Conservation (phyloP, 2,329 filamentous ascomycete genomes). For the Leptoxyphium fumago region DNA sequence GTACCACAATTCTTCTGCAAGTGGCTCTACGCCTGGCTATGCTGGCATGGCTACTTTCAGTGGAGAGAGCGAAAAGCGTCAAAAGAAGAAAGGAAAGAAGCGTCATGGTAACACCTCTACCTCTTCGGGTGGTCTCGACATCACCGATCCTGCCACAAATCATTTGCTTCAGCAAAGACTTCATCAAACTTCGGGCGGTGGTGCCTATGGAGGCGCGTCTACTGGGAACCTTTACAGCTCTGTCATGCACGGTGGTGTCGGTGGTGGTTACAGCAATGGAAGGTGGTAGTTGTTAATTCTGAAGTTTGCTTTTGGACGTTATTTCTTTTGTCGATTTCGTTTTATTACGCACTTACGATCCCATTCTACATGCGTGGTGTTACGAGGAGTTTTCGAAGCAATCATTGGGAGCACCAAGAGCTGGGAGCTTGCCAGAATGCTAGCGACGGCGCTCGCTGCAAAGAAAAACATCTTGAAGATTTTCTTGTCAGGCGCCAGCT, state of each 20-base stretch:
- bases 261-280: slow-evolving; percentile 7
- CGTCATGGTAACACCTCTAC: slow-evolving; percentile 99
- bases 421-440: not conserved
- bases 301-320: not conserved
- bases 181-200: slow-evolving; percentile 7
- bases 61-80: slow-evolving; percentile 36
- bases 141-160: slow-evolving; percentile 88
- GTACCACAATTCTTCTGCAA: not conserved
- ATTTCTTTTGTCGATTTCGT: no score
- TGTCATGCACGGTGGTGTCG: slow-evolving; percentile 17
- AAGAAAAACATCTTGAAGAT: no score
- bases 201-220: not conserved
- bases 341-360: no score
- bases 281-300: slow-evolving; percentile 9
- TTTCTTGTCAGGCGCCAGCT: not conserved
- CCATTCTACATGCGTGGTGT: not conserved
- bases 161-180: slow-evolving; percentile 10
- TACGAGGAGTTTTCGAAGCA: not conserved
- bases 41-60: slow-evolving; percentile 12
- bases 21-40: slow-evolving; percentile 3
- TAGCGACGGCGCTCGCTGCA: not conserved
- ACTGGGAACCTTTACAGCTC: slow-evolving; percentile 12
- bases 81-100: slow-evolving; percentile 99
- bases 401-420: not conserved
- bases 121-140: slow-evolving; percentile 82